Conservation (phyloP, 1,139 yeast species). For the Candida sojae region DNA sequence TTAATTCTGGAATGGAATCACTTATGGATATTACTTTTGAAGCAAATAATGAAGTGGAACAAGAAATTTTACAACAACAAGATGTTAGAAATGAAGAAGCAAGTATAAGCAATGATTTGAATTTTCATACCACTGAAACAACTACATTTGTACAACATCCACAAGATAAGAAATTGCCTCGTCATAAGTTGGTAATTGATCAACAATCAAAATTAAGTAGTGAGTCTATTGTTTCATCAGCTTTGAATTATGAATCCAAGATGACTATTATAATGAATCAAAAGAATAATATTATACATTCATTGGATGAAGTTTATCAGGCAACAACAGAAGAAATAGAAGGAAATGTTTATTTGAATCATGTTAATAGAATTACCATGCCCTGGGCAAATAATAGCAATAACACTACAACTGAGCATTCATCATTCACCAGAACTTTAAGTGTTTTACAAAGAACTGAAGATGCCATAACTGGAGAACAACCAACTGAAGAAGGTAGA, state of each 20-base stretch:
- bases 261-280: conserved; percentile 6
- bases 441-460: conserved; percentile 7
- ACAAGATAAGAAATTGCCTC: conserved; percentile 1
- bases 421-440: neutral
- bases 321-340: neutral
- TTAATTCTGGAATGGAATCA: neutral
- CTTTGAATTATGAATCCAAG: conserved; percentile 1
- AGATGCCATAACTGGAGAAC: conserved; percentile 7
- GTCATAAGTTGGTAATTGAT: conserved; percentile 7
- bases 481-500: conserved; percentile 12
- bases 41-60: conserved; percentile 3
- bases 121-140: conserved; percentile 9
- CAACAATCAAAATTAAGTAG: conserved; percentile 13
- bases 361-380: neutral
- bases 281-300: neutral
- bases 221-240: conserved; percentile 2
- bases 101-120: conserved; percentile 9
- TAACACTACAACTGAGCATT: neutral
- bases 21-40: conserved; percentile 12
- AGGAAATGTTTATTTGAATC: neutral
- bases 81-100: conserved; percentile 8
- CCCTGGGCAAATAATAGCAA: neutral
- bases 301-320: neutral
- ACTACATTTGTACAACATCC: neutral
- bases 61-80: conserved; percentile 2